Base-by-base conservation (phyloP, 1,284 basidiomycete species). In the Somion occarium region DNA sequence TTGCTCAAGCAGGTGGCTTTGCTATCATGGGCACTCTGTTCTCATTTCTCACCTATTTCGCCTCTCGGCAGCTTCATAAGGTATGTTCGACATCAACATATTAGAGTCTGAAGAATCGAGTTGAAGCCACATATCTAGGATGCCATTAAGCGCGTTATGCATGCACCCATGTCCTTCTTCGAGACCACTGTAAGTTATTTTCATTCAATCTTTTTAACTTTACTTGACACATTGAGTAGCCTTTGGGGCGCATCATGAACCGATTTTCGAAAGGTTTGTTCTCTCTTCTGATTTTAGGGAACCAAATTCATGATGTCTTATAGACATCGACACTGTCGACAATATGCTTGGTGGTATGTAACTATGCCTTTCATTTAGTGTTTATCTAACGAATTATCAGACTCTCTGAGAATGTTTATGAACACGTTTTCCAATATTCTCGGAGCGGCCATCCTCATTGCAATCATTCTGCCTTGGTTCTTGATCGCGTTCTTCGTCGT, bases 181-280 rank as follows among this genome's bases (percentile, higher is more conserved):
- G 93, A 95, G 64, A 93, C 91, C 0, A 93, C 91, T 0, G 80
- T 81, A 56, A 60, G 72, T 58, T 24, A 25, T 20, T 13, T n/a
- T n/a, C 12, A 24, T n/a, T 9, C 24, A 15, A 38, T 42, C 20
- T 50, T 44, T 51, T 37, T 47, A 25, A 58, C 39, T 30, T 27
- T 15, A 9, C 48, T 38, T 27, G n/a, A n/a, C n/a, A n/a, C n/a
- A n/a, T n/a, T n/a, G n/a, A n/a, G 41, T 48, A 84, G 78, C 93
- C 93, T 5, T 74, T 94, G 12, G 93, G 94, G 12, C 85, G 93
- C 19, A 92, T 96, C 61, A 87, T 92, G 81, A 91, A 92, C 66
- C 78, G 89, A 15, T 88, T 91, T 67, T 78, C 83, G 1, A 88
- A 88, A 67, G 79, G 71, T 75, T 51, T 48, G 52, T 50, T 41